These are phyloP conservation scores for Leucocoprinus sp. DNA, from an alignment of 768 basidiomycete species.

Conservation along the genomic window DNA sequence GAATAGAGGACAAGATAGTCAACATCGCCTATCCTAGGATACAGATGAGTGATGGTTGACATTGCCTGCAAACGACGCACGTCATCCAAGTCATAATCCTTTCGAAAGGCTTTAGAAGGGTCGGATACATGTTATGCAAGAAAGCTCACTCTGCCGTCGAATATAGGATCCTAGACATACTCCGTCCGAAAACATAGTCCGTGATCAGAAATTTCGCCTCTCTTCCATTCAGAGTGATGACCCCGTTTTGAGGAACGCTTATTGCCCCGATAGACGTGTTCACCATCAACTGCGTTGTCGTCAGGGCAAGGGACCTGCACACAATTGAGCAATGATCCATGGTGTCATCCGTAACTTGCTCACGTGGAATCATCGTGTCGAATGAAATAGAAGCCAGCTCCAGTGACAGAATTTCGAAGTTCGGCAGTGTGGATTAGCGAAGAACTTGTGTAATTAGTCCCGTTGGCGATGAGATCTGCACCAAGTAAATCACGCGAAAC, in stretches of 20 bases:
- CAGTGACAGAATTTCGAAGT: slow-evolving; percentile 35
- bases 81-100: slow-evolving; percentile 52
- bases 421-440: slow-evolving; percentile 36
- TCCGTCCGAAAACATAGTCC: slow-evolving; percentile 63
- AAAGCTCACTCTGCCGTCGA: slow-evolving; percentile 58
- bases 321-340: background rate
- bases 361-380: slow-evolving; percentile 39
- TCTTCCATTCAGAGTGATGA: slow-evolving; percentile 59
- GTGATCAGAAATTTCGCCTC: slow-evolving; percentile 69
- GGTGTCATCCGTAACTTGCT: slow-evolving; percentile 3
- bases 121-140: slow-evolving; percentile 1
- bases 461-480: slow-evolving; percentile 37
- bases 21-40: slow-evolving; percentile 53
- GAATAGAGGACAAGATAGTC: slow-evolving; percentile 61
- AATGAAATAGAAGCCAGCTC: slow-evolving; percentile 39
- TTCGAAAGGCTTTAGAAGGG: background rate
- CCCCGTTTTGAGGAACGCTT: slow-evolving; percentile 29
- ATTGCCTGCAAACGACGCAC: slow-evolving; percentile 19
- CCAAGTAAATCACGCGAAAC: slow-evolving; percentile 41
- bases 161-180: slow-evolving; percentile 44
- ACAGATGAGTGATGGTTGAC: slow-evolving; percentile 37
- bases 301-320: slow-evolving; percentile 35
- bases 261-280: slow-evolving; percentile 33
- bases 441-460: slow-evolving; percentile 41
- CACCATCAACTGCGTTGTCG: slow-evolving; percentile 34